phyloP scores from a whole-genome alignment of 768 basidiomycete genomes.

The Tulasnella sp. region DNA sequence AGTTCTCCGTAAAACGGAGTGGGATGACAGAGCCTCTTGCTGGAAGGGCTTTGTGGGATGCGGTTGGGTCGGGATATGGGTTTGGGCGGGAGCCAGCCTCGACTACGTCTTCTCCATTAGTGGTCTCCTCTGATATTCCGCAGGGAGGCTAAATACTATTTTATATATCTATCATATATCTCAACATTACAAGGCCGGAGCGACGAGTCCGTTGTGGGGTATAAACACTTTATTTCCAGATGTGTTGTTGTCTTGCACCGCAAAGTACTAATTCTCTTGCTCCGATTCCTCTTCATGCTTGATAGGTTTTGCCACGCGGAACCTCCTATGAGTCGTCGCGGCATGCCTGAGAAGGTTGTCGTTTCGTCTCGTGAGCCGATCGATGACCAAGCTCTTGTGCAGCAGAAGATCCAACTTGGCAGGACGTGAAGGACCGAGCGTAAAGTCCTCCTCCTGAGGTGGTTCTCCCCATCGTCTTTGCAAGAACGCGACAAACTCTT shows the following conservation, averaged over 20 bases:
- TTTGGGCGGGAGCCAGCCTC: constrained; percentile 67
- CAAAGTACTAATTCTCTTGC: background rate
- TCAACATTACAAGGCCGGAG: background rate
- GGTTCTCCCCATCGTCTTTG: background rate
- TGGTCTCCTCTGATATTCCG: background rate
- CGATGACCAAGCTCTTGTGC: background rate
- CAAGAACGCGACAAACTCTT: background rate
- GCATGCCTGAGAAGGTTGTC: background rate
- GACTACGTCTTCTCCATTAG: constrained; percentile 42
- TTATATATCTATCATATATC: background rate
- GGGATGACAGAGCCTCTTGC: constrained; percentile 64
- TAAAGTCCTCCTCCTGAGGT: background rate
- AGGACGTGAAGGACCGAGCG: background rate
- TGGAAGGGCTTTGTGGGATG: constrained; percentile 85
- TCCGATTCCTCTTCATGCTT: background rate
- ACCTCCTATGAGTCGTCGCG: background rate
- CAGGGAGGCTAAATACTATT: background rate
- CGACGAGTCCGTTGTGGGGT: too few species aligned
- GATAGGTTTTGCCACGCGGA: background rate
- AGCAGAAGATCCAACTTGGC: background rate
- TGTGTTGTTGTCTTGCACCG: too few species aligned
- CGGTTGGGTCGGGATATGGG: constrained; percentile 78
- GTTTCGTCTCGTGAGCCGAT: background rate
- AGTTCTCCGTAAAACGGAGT: constrained; percentile 63
- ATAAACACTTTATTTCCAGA: too few species aligned